Percentiles rank a stretch among this genome's conserved stretches.
These are phyloP conservation scores for Calendula officinalis DNA, from an alignment of 129 eudicot genomes.

Conservation along the genomic window DNA sequence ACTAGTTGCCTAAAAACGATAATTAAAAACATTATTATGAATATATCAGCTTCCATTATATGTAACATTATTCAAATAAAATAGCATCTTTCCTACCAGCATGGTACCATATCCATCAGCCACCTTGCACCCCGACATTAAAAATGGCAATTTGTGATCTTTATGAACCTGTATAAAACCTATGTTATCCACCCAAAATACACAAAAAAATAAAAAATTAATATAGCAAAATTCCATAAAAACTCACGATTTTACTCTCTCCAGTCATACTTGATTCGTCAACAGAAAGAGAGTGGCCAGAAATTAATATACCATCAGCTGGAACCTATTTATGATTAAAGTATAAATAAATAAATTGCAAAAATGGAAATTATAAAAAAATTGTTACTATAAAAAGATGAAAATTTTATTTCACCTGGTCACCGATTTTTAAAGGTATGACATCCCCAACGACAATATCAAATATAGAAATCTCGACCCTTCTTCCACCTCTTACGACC, in stretches of 20 bases:
- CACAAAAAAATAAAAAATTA: not conserved
- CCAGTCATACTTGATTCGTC: conserved; percentile 99
- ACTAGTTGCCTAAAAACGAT: conserved; percentile 64
- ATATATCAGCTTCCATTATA: not conserved
- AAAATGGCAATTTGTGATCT: conserved; percentile 71
- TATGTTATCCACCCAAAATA: conserved; percentile 8
- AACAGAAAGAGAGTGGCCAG: conserved; percentile 84
- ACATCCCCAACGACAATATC: conserved; percentile 96
- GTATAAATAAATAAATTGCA: conserved; percentile 19
- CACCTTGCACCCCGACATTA: conserved; percentile 97
- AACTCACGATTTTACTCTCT: conserved; percentile 88
- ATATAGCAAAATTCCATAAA: not conserved
- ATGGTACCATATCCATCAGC: conserved; percentile 99
- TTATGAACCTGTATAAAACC: conserved; percentile 56
- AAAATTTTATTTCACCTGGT: conserved; percentile 54
- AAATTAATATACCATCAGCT: conserved; percentile 81
- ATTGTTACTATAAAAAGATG: not conserved
- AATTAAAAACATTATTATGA: not conserved
- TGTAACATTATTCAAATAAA: not conserved
- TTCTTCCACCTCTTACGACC: conserved; percentile 87
- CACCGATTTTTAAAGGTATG: conserved; percentile 86
- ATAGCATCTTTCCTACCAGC: conserved; percentile 60
- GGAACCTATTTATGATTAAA: conserved; percentile 57
- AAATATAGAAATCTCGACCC: conserved; percentile 70
- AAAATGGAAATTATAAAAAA: conserved; percentile 10